These are phyloP conservation scores for Colletotrichum sp. DNA, from an alignment of 2,329 filamentous ascomycete genomes.

Conservation along the genomic window DNA sequence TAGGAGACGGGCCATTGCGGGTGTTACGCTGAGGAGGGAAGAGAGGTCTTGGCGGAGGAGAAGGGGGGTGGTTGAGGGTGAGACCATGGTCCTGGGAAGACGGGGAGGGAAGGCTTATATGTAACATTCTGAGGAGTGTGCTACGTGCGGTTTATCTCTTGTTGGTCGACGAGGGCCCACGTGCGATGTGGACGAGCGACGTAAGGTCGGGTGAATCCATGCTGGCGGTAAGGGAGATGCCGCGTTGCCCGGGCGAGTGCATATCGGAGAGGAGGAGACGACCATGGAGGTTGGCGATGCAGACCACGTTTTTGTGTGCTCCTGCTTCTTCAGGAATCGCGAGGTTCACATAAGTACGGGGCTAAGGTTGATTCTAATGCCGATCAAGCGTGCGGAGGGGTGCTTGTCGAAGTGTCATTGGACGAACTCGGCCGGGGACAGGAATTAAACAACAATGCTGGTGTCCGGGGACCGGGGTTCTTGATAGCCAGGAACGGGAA, in stretches of 20 bases:
- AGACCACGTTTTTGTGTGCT: neutral
- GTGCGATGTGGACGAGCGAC: neutral
- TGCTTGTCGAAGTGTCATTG: neutral
- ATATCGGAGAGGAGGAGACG: neutral
- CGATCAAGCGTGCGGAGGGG: neutral
- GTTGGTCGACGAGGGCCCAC: neutral
- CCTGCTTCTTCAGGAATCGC: slow-evolving; percentile 19
- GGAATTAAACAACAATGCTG: neutral
- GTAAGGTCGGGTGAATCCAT: neutral
- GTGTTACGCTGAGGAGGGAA: neutral
- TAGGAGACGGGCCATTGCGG: slow-evolving; percentile 28
- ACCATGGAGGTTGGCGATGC: neutral
- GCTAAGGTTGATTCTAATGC: neutral
- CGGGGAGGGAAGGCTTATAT: neutral
- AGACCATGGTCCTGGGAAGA: neutral
- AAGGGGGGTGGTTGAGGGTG: neutral
- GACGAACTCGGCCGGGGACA: neutral
- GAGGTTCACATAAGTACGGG: neutral
- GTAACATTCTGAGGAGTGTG: neutral
- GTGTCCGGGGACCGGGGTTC: neutral
- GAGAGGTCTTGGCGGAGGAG: neutral
- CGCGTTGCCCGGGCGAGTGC: neutral
- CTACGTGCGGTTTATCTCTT: neutral
- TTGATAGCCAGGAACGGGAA: neutral
- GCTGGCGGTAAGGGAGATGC: neutral